Evolutionary conservation across 148 eudicot genomes (phyloP).

Genomic region (Vaccinium vitisidaea): DNA sequence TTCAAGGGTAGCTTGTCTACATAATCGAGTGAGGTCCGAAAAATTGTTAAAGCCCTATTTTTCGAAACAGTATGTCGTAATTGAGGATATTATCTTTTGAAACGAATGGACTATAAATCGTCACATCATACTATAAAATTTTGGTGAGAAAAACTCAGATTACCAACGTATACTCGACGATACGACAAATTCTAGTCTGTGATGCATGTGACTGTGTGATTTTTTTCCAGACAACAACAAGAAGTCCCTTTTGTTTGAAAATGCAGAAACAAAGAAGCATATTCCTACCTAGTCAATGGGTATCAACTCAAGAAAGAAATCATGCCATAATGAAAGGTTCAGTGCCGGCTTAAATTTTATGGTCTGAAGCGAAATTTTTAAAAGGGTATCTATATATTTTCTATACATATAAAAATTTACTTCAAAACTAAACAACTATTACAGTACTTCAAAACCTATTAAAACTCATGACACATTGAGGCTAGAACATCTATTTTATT

Average conservation of each 20-base stretch:
- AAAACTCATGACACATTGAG: no score
- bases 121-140: neutral
- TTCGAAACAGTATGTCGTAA: neutral
- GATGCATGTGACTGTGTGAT: neutral
- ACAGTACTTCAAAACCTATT: no score
- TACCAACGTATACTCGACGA: neutral
- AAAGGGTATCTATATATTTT: no score
- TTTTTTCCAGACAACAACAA: neutral
- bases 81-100: neutral
- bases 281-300: neutral
- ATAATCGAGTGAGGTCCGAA: neutral
- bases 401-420: no score
- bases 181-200: slow-evolving; percentile 18
- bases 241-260: neutral
- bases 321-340: neutral
- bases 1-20: neutral
- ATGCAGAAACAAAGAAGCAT: neutral
- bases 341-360: no score
- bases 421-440: no score
- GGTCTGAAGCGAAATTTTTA: no score
- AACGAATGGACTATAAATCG: neutral
- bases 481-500: no score
- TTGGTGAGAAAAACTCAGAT: neutral
- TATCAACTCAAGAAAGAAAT: neutral
- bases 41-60: neutral